Percentiles rank a stretch among this genome's conserved stretches.
Evolutionary conservation across 192 early-diverging fungal genomes (phyloP).

Genomic region (Mycoemilia scoparia): DNA sequence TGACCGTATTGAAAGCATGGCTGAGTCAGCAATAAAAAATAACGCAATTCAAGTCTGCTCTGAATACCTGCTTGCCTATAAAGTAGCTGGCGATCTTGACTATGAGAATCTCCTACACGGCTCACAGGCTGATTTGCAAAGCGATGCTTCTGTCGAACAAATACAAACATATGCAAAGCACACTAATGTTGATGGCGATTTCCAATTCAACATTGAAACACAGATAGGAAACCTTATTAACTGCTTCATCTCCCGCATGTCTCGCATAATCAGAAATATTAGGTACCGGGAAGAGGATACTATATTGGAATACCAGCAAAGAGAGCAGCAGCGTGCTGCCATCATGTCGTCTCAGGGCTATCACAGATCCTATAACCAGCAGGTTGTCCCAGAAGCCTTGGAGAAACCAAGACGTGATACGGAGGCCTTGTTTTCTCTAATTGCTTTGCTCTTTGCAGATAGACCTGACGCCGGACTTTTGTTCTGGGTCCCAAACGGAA

Average conservation of each 20-base stretch:
- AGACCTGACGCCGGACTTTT: constrained; percentile 53
- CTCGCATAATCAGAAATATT: constrained; percentile 35
- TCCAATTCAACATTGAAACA: constrained; percentile 33
- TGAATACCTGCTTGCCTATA: constrained; percentile 40
- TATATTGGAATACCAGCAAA: constrained; percentile 23
- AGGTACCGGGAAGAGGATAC: constrained; percentile 55
- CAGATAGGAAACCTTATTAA: constrained; percentile 31
- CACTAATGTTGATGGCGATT: constrained; percentile 12
- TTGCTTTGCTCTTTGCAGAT: constrained; percentile 55
- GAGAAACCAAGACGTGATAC: constrained; percentile 33
- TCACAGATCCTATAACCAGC: too few species aligned
- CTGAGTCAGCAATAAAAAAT: constrained; percentile 32
- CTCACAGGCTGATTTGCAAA: constrained; percentile 5
- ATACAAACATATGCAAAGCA: constrained; percentile 19
- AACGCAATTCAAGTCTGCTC: constrained; percentile 44
- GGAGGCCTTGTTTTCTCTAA: constrained; percentile 51
- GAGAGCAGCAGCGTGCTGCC: constrained; percentile 9
- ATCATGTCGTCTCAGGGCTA: too few species aligned
- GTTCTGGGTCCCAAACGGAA: constrained; percentile 35
- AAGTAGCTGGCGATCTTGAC: constrained; percentile 16
- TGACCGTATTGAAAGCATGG: constrained; percentile 26
- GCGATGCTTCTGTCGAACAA: not conserved
- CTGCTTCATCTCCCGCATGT: constrained; percentile 37
- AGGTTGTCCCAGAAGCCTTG: too few species aligned
- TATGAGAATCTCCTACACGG: constrained; percentile 20